Evolutionary conservation across 495 filamentous ascomycete genomes (phyloP), one percentile per base, ranked within the genome.

Genomic region (Entonaema liquescens): DNA sequence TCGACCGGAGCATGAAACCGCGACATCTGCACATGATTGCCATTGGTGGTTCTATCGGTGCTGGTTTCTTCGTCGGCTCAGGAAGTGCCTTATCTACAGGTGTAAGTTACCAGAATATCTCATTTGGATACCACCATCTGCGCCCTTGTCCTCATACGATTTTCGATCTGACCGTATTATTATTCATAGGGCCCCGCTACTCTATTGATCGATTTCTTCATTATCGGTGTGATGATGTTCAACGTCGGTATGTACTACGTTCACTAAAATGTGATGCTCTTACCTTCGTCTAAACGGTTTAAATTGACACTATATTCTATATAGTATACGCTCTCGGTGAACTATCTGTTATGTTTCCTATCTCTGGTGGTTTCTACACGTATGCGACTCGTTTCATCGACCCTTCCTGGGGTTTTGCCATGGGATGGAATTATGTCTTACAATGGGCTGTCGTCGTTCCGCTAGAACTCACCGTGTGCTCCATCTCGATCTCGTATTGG

Each of bases 331-430:
- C 91, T 61, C 84, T 93, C 42, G 91, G 90, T 75, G 91, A 93
- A 80, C 80, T 93, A 61, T 89, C 91, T 40, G 86, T 92, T 67
- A 84, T 92, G 83, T 93, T 87, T 70, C 91, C 91, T 13, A 83
- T 92, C 77, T 82, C 82, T 66, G 84, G 85, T 77, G 80, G 83
- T 68, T 82, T 87, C 79, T 85, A 86, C 33, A 83, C 90, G 31
- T 93, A 92, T 67, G 90, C 91, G 49, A 83, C 89, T 62, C 88
- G 91, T 65, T 90, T 94, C 72, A 88, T 93, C 68, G 89, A 92
- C 68, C 89, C 90, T 11, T 89, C 89, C 61, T 88, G 93, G 85
- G 93, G 93, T 54, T 96, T 97, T 76, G 91, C 93, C 67, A 94
- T 97, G 84, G 93, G 93, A 59, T 93, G 90, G 89, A 89, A 92